Evolutionary conservation across 108 stramenopile genomes (phyloP).

Genomic region (Hondaea fermentalgiana): DNA sequence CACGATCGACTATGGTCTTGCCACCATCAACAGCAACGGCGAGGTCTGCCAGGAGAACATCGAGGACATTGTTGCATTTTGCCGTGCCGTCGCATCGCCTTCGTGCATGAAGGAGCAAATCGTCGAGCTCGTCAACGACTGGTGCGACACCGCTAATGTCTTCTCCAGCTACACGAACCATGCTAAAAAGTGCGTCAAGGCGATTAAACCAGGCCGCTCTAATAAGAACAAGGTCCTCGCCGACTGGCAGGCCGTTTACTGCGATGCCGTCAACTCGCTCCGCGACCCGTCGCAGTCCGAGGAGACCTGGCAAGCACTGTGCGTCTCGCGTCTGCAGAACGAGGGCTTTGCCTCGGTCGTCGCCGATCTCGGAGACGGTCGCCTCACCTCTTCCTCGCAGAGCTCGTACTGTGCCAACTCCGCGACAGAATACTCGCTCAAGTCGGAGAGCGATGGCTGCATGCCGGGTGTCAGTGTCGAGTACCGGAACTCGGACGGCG

Average conservation of each 20-base stretch:
- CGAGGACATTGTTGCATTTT: background rate
- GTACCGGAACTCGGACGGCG: background rate
- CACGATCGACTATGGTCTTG: background rate
- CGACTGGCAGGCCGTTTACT: background rate
- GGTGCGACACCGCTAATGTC: conserved; percentile 13
- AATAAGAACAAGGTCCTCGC: background rate
- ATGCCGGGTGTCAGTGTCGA: background rate
- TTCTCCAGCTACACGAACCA: background rate
- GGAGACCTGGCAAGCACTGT: background rate
- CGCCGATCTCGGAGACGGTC: background rate
- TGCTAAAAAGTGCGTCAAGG: background rate
- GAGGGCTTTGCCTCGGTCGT: background rate
- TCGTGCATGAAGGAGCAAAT: background rate
- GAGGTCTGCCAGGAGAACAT: background rate
- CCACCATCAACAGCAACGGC: background rate
- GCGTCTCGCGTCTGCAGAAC: background rate
- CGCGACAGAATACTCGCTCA: background rate
- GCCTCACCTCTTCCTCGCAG: background rate
- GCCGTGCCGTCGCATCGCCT: background rate
- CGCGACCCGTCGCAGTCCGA: background rate
- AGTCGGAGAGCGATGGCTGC: background rate
- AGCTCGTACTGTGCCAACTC: background rate
- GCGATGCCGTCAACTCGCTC: background rate
- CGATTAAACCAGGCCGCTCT: background rate
- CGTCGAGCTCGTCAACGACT: background rate